These are phyloP conservation scores for Diutina scorzettiae DNA, from an alignment of 1,139 yeast species.

Conservation along the genomic window DNA sequence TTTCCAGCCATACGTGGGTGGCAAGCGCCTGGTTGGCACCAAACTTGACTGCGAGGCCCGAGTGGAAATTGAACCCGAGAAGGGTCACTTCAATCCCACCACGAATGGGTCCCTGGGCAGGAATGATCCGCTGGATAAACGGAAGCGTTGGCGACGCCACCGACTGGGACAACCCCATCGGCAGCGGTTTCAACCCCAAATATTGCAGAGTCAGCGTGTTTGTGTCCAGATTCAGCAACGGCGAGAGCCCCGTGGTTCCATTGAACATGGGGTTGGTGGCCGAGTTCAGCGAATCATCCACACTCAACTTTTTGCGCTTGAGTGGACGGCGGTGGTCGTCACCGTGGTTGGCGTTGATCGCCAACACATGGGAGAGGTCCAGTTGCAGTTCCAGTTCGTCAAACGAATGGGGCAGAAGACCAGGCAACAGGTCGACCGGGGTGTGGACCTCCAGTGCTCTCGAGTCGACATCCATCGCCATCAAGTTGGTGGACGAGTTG, in stretches of 20 bases:
- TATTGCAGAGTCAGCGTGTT: conserved; percentile 23
- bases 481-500: conserved; percentile 1
- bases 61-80: conserved; percentile 74
- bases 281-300: conserved; percentile 30
- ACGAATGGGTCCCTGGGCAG: conserved; percentile 87
- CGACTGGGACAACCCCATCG: conserved; percentile 8
- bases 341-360: background rate
- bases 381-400: conserved; percentile 6
- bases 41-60: conserved; percentile 73
- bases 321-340: conserved; percentile 19
- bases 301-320: conserved; percentile 32
- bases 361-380: conserved; percentile 2
- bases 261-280: conserved; percentile 34
- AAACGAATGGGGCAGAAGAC: conserved; percentile 2
- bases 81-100: conserved; percentile 94
- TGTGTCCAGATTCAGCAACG: conserved; percentile 35
- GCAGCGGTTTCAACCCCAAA: conserved; percentile 7
- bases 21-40: conserved; percentile 77
- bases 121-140: conserved; percentile 72
- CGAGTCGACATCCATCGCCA: background rate
- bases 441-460: background rate
- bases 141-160: conserved; percentile 25
- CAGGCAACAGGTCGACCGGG: conserved; percentile 2
- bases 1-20: conserved; percentile 92
- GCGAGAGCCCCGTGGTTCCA: conserved; percentile 33